Percentiles rank a stretch among this genome's conserved stretches.
phyloP scores from a whole-genome alignment of 176 grass and related monocot genomes.

The Carex kokanica region DNA sequence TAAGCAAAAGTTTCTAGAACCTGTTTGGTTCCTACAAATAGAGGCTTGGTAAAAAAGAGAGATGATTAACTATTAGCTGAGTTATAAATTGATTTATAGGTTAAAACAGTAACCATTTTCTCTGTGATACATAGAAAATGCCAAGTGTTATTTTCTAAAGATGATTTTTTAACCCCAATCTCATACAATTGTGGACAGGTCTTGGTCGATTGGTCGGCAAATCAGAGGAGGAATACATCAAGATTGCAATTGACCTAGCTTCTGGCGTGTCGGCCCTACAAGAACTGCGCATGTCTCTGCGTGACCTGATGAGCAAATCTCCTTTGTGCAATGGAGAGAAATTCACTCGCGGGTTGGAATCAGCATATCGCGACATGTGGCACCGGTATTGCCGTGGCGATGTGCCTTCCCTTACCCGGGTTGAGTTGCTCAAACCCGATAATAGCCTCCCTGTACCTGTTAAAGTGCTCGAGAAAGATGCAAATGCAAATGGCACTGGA shows the following conservation, averaged over 20 bases:
- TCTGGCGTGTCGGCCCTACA: slow-evolving; percentile 69
- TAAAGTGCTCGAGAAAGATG: neutral
- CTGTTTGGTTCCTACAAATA: neutral
- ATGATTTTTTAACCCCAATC: neutral
- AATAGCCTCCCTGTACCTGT: slow-evolving; percentile 2
- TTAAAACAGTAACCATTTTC: neutral
- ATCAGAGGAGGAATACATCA: slow-evolving; percentile 70
- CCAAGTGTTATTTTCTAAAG: neutral
- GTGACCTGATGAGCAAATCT: slow-evolving; percentile 80
- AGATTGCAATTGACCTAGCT: slow-evolving; percentile 63
- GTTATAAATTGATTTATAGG: neutral
- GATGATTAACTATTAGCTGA: neutral
- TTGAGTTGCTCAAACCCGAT: slow-evolving; percentile 41
- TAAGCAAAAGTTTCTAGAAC: neutral
- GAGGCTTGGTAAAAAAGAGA: neutral
- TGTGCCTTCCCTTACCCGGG: slow-evolving; percentile 51
- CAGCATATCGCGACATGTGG: slow-evolving; percentile 91
- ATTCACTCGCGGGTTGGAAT: slow-evolving; percentile 76
- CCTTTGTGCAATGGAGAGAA: slow-evolving; percentile 73
- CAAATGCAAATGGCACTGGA: slow-evolving; percentile 20
- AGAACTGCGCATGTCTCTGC: slow-evolving; percentile 71
- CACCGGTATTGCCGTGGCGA: slow-evolving; percentile 67
- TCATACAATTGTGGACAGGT: slow-evolving; percentile 27
- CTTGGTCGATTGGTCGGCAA: slow-evolving; percentile 56
- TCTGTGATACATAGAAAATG: slow-evolving; percentile 13